phyloP scores from a whole-genome alignment of 768 basidiomycete species.

The Amanita jacksonii region DNA sequence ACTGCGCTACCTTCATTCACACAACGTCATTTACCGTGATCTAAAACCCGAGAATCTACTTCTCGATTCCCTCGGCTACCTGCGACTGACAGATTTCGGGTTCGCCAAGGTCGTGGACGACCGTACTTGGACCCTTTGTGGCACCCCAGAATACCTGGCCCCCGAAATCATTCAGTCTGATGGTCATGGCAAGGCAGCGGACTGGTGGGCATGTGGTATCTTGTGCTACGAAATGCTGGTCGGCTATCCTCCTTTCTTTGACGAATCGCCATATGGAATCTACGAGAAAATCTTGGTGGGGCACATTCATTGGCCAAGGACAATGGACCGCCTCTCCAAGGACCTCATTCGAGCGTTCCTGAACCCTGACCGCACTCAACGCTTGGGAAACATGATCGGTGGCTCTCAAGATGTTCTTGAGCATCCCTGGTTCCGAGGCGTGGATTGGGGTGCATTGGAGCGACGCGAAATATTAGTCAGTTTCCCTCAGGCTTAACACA shows the following conservation, averaged over 20 bases:
- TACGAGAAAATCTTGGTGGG: conserved; percentile 95
- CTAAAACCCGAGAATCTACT: conserved; percentile 99
- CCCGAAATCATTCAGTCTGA: conserved; percentile 98
- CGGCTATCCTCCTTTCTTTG: conserved; percentile 97
- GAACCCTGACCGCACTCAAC: conserved; percentile 84
- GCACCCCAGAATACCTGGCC: conserved; percentile 93
- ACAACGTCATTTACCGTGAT: conserved; percentile 97
- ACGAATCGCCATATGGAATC: conserved; percentile 95
- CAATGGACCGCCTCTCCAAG: conserved; percentile 82
- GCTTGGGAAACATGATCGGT: conserved; percentile 88
- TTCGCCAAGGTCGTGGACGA: conserved; percentile 98
- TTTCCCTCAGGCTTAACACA: conserved; percentile 10
- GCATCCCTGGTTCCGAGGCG: conserved; percentile 93
- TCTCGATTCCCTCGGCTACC: conserved; percentile 85
- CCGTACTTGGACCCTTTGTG: conserved; percentile 96
- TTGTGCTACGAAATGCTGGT: conserved; percentile 98
- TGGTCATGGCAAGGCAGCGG: conserved; percentile 95
- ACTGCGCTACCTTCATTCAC: conserved; percentile 87
- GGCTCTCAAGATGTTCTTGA: conserved; percentile 86
- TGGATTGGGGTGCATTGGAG: conserved; percentile 86
- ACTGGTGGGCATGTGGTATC: conserved; percentile 99
- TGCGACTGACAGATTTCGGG: conserved; percentile 95
- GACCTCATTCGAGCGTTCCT: conserved; percentile 85
- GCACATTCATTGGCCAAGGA: conserved; percentile 83
- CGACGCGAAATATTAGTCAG: conserved; percentile 77